phyloP scores from a whole-genome alignment of 176 grass and related monocot species.

The Aegilops sharonensis region DNA sequence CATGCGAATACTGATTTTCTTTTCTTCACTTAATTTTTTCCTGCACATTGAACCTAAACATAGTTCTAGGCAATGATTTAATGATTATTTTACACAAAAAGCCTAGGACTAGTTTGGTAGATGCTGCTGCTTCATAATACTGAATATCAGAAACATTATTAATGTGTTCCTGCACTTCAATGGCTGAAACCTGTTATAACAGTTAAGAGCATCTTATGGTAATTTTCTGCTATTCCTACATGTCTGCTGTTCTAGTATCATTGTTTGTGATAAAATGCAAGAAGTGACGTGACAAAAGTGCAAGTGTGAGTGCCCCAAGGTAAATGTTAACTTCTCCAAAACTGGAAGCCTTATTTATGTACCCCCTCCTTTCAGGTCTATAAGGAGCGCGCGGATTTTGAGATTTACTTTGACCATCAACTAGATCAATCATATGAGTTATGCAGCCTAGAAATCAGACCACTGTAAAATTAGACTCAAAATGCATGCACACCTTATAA shows the following conservation, averaged over 20 bases:
- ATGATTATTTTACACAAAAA: background rate
- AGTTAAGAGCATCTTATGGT: background rate
- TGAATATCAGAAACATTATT: background rate
- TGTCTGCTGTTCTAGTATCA: background rate
- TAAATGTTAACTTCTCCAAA: background rate
- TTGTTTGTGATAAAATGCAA: background rate
- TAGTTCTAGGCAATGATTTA: background rate
- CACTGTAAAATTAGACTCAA: background rate
- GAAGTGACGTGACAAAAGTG: background rate
- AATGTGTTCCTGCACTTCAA: background rate
- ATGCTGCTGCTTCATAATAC: background rate
- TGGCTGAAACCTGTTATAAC: background rate
- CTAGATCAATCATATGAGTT: background rate
- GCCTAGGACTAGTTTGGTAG: background rate
- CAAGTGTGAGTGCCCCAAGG: background rate
- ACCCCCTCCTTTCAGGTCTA: background rate
- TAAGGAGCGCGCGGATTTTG: background rate
- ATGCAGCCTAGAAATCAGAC: background rate
- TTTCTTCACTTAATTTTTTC: background rate
- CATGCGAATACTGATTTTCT: background rate
- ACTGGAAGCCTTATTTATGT: background rate
- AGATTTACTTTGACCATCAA: background rate
- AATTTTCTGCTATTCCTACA: background rate
- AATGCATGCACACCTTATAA: too few species aligned
- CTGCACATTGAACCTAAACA: background rate